Percentiles rank a stretch among this genome's conserved stretches.
Evolutionary conservation across 805 yeast genomes (phyloP).

Genomic region (Zygosaccharomyces gambellarensis): DNA sequence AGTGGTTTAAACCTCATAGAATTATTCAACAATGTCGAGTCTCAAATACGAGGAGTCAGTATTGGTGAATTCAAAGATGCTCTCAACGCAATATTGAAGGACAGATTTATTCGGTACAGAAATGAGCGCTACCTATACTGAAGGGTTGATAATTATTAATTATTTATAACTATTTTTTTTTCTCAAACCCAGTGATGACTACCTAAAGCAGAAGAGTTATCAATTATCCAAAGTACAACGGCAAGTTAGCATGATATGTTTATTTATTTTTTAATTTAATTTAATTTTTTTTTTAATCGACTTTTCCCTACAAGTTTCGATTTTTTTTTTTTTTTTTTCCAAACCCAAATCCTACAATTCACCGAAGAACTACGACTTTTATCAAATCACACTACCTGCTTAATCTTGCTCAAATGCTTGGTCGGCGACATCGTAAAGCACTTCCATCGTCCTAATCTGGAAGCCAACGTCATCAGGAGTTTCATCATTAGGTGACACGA

Average conservation of each 20-base stretch:
- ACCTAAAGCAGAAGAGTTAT: neutral
- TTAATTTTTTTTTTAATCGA: neutral
- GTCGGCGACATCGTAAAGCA: conserved; percentile 73
- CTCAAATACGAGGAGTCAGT: conserved; percentile 25
- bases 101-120: conserved; percentile 9
- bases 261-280: neutral
- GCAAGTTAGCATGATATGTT: neutral
- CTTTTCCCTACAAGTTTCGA: neutral
- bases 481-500: conserved; percentile 63
- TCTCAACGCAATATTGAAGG: conserved; percentile 12
- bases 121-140: conserved; percentile 8
- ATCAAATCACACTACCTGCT: neutral
- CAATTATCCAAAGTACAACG: neutral
- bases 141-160: neutral
- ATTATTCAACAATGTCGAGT: conserved; percentile 12
- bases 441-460: conserved; percentile 77
- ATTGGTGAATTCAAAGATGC: conserved; percentile 34
- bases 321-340: neutral
- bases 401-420: conserved; percentile 68
- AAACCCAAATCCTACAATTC: neutral
- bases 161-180: neutral
- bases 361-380: conserved; percentile 12
- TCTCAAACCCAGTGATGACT: neutral
- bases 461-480: conserved; percentile 69
- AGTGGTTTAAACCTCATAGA: conserved; percentile 12